Base-by-base conservation (phyloP, 2,329 filamentous ascomycete species). In the Aspergillus pseudonomiae region DNA sequence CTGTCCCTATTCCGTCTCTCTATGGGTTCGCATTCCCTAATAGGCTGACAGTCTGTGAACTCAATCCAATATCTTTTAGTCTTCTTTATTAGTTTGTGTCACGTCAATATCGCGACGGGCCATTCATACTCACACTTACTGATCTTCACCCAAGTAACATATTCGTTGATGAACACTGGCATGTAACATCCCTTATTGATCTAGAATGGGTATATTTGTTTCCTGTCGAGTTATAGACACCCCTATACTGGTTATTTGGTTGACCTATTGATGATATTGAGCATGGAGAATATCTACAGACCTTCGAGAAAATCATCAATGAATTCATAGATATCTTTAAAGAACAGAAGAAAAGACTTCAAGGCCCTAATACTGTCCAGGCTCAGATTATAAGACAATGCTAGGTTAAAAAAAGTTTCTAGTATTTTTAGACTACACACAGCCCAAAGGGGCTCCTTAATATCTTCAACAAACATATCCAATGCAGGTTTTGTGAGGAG, bases 121-220 rank as follows among this genome's bases (percentile, higher is more conserved):
- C 77, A 0, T 81, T 79, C 63, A 62, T 75, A 34, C 69, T 75
- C 39, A 68, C 58, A 1, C 71, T 82, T 11, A 80, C 78, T 9
- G 79, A 82, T 63, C 67, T 82, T 16, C 76, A 81, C 60, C 68
- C 69, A 53, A 77, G 75, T 59, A 81, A 82, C 57, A 74, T 77
- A n/a, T 71, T 75, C 48, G 74, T 76, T 11, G 72, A 77, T 57
- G 60, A 73, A 11, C 63, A 77, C 24, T 78, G 77, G 74, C 71
- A 77, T 65, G 70, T 79, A 57, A 78, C 62, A 46, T 65, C 61
- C 34, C 60, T 78, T 16, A 74, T 79, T 61, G 74, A 78, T 56
- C 66, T 79, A n/a, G 76, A 78, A 66, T 78, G 71, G 68, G 68
- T 71, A 53, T 76, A 71, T 63, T 72, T 71, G 2, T 67, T 71